phyloP scores from a whole-genome alignment of 164 flowering plant species.

The Liriodendron chinense region DNA sequence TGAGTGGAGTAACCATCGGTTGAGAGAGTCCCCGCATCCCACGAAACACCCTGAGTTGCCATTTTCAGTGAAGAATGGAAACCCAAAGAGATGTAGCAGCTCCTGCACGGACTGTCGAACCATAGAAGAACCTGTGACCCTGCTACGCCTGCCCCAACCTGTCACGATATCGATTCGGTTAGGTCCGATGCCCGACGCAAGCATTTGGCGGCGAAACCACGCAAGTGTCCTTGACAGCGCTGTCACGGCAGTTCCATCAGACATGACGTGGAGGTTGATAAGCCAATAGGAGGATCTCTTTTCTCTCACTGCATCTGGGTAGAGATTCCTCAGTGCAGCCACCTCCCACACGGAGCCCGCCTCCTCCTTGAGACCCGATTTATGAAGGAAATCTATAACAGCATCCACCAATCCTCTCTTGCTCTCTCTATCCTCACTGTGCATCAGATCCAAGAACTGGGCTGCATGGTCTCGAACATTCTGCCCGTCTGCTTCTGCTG shows the following conservation, averaged over 20 bases:
- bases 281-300: constrained; percentile 85
- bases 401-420: constrained; percentile 94
- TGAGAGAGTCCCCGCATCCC: constrained; percentile 89
- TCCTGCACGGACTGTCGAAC: constrained; percentile 87
- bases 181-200: constrained; percentile 63
- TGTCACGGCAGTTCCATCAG: constrained; percentile 93
- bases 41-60: constrained; percentile 93
- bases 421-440: constrained; percentile 88
- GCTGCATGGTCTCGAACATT: constrained; percentile 78
- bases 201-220: constrained; percentile 71
- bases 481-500: constrained; percentile 80
- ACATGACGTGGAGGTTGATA: constrained; percentile 96
- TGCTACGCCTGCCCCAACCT: constrained; percentile 96
- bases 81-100: constrained; percentile 62
- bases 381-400: constrained; percentile 89
- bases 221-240: constrained; percentile 93
- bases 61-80: constrained; percentile 77
- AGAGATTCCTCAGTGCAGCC: constrained; percentile 84
- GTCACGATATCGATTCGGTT: constrained; percentile 84
- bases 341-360: constrained; percentile 98
- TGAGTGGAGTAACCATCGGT: constrained; percentile 66
- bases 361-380: constrained; percentile 91
- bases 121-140: constrained; percentile 84
- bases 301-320: constrained; percentile 81
- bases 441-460: constrained; percentile 78